A percentile compares a stretch with the other conserved stretches of the same genome.
phyloP scores from a whole-genome alignment of 768 basidiomycete species.

The Hypsizygus marmoreus region DNA sequence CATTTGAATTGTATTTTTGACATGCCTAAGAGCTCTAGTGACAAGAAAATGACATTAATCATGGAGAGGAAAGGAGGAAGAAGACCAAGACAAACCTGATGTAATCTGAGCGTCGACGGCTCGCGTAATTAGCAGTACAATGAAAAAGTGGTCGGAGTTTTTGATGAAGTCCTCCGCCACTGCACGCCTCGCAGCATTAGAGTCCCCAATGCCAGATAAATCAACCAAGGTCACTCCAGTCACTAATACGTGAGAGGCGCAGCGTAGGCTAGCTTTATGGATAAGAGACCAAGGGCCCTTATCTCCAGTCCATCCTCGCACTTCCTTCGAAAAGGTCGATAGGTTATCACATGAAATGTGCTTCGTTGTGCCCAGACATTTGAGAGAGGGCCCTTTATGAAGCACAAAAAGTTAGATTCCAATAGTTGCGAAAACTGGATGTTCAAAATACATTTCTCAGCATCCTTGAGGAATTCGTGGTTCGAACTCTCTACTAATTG shows the following conservation, averaged over 20 bases:
- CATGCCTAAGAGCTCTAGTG: constrained; percentile 3
- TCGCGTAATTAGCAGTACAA: constrained; percentile 5
- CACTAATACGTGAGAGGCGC: neutral
- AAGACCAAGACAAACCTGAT: neutral
- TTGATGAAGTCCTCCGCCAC: constrained; percentile 8
- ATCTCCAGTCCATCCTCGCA: constrained; percentile 3
- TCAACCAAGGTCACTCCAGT: constrained; percentile 4
- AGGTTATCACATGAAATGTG: neutral
- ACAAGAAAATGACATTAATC: neutral
- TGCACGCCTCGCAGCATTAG: constrained; percentile 3
- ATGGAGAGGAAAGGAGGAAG: neutral
- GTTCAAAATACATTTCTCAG: too few relatives aligned
- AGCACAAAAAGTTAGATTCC: too few relatives aligned
- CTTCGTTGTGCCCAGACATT: neutral
- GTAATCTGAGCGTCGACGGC: constrained; percentile 1
- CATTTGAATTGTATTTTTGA: constrained; percentile 7
- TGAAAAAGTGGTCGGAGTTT: constrained; percentile 3
- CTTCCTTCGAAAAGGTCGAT: neutral
- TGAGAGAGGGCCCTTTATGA: constrained; percentile 8
- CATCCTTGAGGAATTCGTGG: too few relatives aligned
- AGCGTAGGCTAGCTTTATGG: constrained; percentile 1
- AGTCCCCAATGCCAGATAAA: constrained; percentile 7
- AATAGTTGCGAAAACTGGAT: too few relatives aligned
- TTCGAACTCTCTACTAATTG: too few relatives aligned
- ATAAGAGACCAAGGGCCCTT: constrained; percentile 9